Percentiles rank a stretch among this genome's conserved stretches.
These are phyloP conservation scores for Wickerhamia fluorescens DNA, from an alignment of 805 yeast species.

Conservation along the genomic window DNA sequence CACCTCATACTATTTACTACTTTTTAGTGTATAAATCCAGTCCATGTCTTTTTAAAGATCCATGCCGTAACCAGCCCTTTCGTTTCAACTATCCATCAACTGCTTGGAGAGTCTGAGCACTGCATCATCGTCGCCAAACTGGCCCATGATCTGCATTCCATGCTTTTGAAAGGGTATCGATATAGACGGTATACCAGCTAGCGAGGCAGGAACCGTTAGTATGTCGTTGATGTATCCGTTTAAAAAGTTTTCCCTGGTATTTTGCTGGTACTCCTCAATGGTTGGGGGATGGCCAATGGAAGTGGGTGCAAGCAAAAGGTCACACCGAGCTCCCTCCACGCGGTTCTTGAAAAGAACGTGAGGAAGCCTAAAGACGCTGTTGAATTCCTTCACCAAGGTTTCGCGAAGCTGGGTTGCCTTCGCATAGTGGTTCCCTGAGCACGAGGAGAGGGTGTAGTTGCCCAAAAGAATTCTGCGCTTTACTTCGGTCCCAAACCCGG, in stretches of 20 bases:
- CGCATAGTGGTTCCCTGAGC: slow-evolving; percentile 64
- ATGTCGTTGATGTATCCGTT: slow-evolving; percentile 74
- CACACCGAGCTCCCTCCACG: slow-evolving; percentile 30
- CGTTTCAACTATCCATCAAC: slow-evolving; percentile 1
- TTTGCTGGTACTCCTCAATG: slow-evolving; percentile 34
- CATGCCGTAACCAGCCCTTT: too few relatives aligned
- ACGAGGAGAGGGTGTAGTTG: slow-evolving; percentile 76
- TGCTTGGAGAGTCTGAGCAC: slow-evolving; percentile 35
- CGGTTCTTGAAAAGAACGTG: slow-evolving; percentile 30
- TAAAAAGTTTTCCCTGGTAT: slow-evolving; percentile 38
- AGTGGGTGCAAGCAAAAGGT: slow-evolving; percentile 71
- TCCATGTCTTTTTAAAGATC: too few relatives aligned
- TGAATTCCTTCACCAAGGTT: slow-evolving; percentile 56
- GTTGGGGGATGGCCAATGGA: slow-evolving; percentile 51
- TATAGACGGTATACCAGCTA: slow-evolving; percentile 87
- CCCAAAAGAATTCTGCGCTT: slow-evolving; percentile 80
- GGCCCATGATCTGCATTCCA: slow-evolving; percentile 82
- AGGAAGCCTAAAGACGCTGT: slow-evolving; percentile 42
- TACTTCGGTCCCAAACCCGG: slow-evolving; percentile 76
- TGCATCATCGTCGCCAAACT: slow-evolving; percentile 70
- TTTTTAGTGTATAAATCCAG: too few relatives aligned
- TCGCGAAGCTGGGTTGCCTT: slow-evolving; percentile 68
- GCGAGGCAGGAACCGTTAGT: slow-evolving; percentile 81
- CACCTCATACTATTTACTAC: slow-evolving; percentile 12
- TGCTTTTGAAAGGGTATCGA: slow-evolving; percentile 48